Base-by-base conservation (phyloP, 1,139 yeast genomes). In the Taiozyma sp. region DNA sequence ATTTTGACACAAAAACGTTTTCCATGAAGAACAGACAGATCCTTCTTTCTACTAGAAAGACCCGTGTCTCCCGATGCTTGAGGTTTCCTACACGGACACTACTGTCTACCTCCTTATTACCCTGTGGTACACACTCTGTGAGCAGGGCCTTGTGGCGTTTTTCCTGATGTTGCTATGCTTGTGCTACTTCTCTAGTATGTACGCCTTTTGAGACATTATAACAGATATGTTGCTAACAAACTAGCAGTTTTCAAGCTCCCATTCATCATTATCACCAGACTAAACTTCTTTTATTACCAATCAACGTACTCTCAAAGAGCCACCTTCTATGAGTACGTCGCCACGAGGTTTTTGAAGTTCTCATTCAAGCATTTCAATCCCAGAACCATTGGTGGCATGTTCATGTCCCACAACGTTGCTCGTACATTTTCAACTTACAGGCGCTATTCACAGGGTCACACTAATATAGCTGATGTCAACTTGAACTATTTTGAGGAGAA, bases 301-400 rank as follows among this genome's bases (percentile, higher is more conserved):
- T 53, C 61, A 23, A 58, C 59, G 28, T 65, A 59, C 47, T 59
- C 60, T 7, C 55, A 60, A 19, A 54, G 59, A 19, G 54, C 66
- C 14, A 52, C 66, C 6, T 46, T 61, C n/a, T 57, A 53, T 28
- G 69, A 65, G 45, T 64, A 55, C 49, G 44, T 56, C 9, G 48
- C 60, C 8, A 59, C 63, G 7, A 57, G 56, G 47, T 50, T 56
- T 30, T 52, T 62, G 5, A 55, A 58, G 14, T 64, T 64, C 59
- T 50, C 54, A 13, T 43, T 57, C 40, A 46, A 50, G 13, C 54
- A 54, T 23, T 43, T 58, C 27, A 56, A 63, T 23, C 56, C 27
- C 4, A 10, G 40, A 7, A 40, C 48, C 14, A 54, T 62, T 23
- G 61, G 62, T 8, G 51, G 54, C 19, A 54, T 55, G 4, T 59